phyloP scores from a whole-genome alignment of 176 grass and related monocot species.

The Aegilops speltoides region DNA sequence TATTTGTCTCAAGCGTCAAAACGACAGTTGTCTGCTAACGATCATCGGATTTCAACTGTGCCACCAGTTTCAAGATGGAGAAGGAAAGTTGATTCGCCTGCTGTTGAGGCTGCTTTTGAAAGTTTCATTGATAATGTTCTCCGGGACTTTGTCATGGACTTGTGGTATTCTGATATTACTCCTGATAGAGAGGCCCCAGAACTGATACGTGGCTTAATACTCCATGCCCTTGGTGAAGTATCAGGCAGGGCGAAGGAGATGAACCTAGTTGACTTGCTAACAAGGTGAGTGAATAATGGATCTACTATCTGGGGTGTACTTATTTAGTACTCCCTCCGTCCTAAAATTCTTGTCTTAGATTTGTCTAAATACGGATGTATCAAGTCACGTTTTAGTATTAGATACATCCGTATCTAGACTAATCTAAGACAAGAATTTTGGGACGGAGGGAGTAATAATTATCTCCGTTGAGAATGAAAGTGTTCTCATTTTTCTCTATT shows the following conservation, averaged over 20 bases:
- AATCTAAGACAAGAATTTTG: too few species aligned
- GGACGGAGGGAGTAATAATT: neutral
- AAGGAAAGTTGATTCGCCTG: conserved; percentile 81
- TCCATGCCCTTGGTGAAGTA: conserved; percentile 84
- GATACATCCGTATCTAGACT: too few species aligned
- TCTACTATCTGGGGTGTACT: conserved; percentile 21
- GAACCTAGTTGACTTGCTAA: conserved; percentile 94
- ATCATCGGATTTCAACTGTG: conserved; percentile 64
- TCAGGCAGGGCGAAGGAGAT: conserved; percentile 79
- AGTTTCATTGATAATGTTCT: conserved; percentile 84
- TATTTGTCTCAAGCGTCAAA: conserved; percentile 74
- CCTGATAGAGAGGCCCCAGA: conserved; percentile 87
- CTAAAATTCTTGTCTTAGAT: too few species aligned
- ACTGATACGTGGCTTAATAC: conserved; percentile 77
- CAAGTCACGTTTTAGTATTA: too few species aligned
- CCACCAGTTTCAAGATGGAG: conserved; percentile 80
- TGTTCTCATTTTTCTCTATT: neutral
- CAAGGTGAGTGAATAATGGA: conserved; percentile 52
- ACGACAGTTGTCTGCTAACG: conserved; percentile 66
- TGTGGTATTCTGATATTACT: conserved; percentile 90
- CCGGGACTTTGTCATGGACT: conserved; percentile 85
- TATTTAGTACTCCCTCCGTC: neutral
- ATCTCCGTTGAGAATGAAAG: conserved; percentile 1
- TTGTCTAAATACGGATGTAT: too few species aligned
- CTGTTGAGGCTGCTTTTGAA: conserved; percentile 79